These are phyloP conservation scores for Candida fluviatilis DNA, from an alignment of 805 yeast genomes.

Conservation along the genomic window DNA sequence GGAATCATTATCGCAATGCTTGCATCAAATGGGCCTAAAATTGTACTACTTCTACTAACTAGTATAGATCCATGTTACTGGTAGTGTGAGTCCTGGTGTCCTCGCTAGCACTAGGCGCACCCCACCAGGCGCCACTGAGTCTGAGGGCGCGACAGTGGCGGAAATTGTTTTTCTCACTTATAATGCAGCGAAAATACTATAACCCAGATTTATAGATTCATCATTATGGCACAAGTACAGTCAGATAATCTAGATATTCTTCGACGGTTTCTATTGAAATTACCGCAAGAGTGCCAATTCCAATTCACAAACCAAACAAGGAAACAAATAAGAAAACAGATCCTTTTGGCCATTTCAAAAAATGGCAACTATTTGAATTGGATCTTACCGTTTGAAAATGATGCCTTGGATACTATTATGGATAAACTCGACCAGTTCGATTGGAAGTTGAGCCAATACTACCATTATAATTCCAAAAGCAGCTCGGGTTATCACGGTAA, in stretches of 20 bases:
- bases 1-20: too few species aligned
- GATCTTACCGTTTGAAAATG: constrained; percentile 28
- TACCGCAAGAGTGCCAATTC: constrained; percentile 27
- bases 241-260: background rate
- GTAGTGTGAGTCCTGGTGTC: too few species aligned
- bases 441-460: constrained; percentile 32
- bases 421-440: constrained; percentile 21
- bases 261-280: constrained; percentile 25
- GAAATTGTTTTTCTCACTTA: too few species aligned
- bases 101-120: too few species aligned
- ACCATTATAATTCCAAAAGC: constrained; percentile 9
- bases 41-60: too few species aligned
- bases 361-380: constrained; percentile 30
- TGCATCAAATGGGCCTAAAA: too few species aligned
- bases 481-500: constrained; percentile 44
- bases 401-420: background rate
- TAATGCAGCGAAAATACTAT: too few species aligned
- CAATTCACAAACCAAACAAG: constrained; percentile 21
- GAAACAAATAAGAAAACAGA: constrained; percentile 23
- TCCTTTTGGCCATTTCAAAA: constrained; percentile 28
- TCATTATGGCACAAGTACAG: background rate
- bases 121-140: too few species aligned
- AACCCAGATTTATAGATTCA: too few species aligned
- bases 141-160: too few species aligned
- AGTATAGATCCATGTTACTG: too few species aligned